Evolutionary conservation across 2,329 filamentous ascomycete species (phyloP).

Genomic region (Diaporthe sp.): DNA sequence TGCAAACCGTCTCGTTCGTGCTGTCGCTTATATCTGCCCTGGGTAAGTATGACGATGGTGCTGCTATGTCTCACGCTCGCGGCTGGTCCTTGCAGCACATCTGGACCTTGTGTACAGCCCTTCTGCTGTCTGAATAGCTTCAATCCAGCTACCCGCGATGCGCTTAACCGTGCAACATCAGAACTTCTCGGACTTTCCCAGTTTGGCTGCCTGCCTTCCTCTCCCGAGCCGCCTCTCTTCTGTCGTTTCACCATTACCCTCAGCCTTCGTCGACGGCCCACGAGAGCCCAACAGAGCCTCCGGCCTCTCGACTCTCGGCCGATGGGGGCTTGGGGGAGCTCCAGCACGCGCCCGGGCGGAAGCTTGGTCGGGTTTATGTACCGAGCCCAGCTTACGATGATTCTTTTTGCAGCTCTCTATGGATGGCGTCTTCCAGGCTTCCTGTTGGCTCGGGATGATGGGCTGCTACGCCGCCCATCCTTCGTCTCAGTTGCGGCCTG

Average conservation of each 20-base stretch:
- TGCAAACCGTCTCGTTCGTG: not conserved
- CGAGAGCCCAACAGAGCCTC: not conserved
- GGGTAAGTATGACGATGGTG: conserved; percentile 10
- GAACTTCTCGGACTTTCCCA: not conserved
- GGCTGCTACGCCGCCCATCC: conserved; percentile 26
- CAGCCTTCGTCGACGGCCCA: conserved; percentile 2
- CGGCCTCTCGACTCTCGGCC: not conserved
- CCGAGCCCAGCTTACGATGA: not conserved
- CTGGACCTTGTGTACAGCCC: not conserved
- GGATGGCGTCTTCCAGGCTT: not conserved
- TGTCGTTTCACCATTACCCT: not conserved
- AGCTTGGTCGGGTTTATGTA: not conserved
- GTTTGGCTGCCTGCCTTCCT: not conserved
- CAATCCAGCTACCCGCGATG: conserved; percentile 8
- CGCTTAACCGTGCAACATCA: not conserved
- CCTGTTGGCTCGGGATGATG: not conserved
- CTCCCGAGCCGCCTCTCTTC: not conserved
- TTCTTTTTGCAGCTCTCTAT: not conserved
- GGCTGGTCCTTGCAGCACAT: not conserved
- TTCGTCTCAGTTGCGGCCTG: conserved; percentile 30
- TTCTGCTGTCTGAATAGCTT: conserved; percentile 31
- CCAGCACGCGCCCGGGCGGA: not conserved
- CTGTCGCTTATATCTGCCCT: not conserved
- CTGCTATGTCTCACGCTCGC: not conserved
- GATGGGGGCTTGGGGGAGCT: not conserved